Conservation (phyloP, 345 rosid species). For the Draba incana region DNA sequence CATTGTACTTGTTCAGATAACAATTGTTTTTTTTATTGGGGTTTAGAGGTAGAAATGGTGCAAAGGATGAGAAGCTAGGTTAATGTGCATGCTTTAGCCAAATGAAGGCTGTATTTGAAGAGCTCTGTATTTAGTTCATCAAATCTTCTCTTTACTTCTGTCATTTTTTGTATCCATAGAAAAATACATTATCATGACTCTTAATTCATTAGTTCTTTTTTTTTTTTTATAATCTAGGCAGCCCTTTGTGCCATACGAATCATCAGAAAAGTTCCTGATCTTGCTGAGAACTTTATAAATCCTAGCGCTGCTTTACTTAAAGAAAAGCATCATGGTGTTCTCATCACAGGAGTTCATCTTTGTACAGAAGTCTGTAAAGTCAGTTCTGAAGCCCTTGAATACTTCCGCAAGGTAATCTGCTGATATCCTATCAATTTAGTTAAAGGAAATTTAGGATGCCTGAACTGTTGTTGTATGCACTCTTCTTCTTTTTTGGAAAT, state of each 20-base stretch:
- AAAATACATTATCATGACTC: conserved; percentile 1
- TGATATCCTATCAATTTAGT: conserved; percentile 18
- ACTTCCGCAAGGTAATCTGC: conserved; percentile 76
- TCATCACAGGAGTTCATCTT: conserved; percentile 91
- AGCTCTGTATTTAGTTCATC: conserved; percentile 2
- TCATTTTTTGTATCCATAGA: conserved; percentile 10
- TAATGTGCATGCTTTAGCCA: conserved; percentile 16
- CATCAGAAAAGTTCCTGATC: conserved; percentile 93
- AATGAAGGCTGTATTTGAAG: conserved; percentile 1
- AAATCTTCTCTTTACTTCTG: conserved; percentile 8
- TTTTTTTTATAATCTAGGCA: conserved; percentile 59
- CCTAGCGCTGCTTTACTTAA: conserved; percentile 79
- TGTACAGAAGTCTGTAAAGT: conserved; percentile 86
- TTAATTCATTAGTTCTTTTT: not conserved
- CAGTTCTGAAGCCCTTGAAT: conserved; percentile 87
- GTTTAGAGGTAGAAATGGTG: conserved; percentile 13
- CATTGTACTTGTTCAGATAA: not conserved
- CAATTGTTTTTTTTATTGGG: not conserved
- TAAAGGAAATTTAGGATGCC: conserved; percentile 22
- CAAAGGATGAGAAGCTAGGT: conserved; percentile 6
- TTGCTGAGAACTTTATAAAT: conserved; percentile 92
- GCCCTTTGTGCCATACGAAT: conserved; percentile 92
- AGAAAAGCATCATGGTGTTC: conserved; percentile 98
- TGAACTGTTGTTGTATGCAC: conserved; percentile 1
- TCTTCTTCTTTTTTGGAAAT: conserved; percentile 9